Percentiles rank a stretch among this genome's conserved stretches.
Evolutionary conservation across 106 monocot genomes (phyloP).

Genomic region (Xerophyta viscosa): DNA sequence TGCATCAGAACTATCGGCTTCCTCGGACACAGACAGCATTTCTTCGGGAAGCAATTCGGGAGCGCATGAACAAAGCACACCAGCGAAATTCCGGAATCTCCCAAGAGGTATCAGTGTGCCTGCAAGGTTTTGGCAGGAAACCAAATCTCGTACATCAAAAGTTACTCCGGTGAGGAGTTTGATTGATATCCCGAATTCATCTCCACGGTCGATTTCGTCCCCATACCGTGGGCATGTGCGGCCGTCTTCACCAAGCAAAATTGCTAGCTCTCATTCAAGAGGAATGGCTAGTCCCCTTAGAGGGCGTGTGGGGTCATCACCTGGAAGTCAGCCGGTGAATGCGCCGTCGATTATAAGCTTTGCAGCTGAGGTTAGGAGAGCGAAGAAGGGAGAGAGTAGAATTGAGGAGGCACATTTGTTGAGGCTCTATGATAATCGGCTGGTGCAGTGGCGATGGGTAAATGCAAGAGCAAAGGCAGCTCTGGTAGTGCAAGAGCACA

Average conservation of each 20-base stretch:
- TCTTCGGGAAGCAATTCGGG: slow-evolving; percentile 90
- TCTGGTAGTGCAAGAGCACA: slow-evolving; percentile 19
- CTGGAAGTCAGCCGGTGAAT: slow-evolving; percentile 18
- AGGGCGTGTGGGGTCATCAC: slow-evolving; percentile 18
- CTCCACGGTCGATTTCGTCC: slow-evolving; percentile 22
- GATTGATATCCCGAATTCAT: slow-evolving; percentile 24
- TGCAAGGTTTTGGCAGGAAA: slow-evolving; percentile 80
- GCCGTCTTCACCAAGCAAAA: slow-evolving; percentile 37
- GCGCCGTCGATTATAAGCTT: slow-evolving; percentile 69
- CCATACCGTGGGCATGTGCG: slow-evolving; percentile 22
- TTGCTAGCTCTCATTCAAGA: slow-evolving; percentile 35
- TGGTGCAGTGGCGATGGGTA: slow-evolving; percentile 68
- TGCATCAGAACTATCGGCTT: slow-evolving; percentile 31
- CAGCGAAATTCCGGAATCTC: slow-evolving; percentile 7
- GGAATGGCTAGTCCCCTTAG: slow-evolving; percentile 46
- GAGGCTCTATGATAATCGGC: slow-evolving; percentile 54
- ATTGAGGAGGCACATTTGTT: slow-evolving; percentile 70
- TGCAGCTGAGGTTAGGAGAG: slow-evolving; percentile 60
- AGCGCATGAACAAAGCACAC: slow-evolving; percentile 20
- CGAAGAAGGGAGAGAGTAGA: slow-evolving; percentile 64
- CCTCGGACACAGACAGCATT: slow-evolving; percentile 78
- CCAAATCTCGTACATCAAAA: slow-evolving; percentile 12
- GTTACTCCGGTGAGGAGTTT: slow-evolving; percentile 19
- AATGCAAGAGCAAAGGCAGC: slow-evolving; percentile 47
- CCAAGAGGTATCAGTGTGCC: slow-evolving; percentile 56